These are phyloP conservation scores for Globisporangium recalcitrans DNA, from an alignment of 352 stramenopile genomes.

Conservation along the genomic window DNA sequence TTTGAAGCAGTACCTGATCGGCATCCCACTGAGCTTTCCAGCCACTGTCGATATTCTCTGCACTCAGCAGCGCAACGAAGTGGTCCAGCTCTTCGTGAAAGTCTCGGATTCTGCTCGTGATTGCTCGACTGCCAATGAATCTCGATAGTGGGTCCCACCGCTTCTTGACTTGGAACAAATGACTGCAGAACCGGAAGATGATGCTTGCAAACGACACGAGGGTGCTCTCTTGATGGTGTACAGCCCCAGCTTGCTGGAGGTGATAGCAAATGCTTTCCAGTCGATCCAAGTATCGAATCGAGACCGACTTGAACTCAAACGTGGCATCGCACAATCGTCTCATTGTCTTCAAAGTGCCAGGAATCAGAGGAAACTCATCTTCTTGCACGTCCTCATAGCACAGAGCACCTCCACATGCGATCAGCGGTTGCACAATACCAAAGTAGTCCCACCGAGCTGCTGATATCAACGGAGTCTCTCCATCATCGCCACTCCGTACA, in stretches of 20 bases:
- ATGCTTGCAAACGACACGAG: background rate
- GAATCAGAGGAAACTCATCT: background rate
- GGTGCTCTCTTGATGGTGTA: background rate
- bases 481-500: background rate
- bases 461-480: background rate
- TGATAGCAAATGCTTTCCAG: background rate
- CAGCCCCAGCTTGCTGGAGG: background rate
- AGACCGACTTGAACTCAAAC: background rate
- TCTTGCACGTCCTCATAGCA: background rate
- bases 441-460: background rate
- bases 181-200: slow-evolving; percentile 1
- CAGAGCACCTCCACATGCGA: background rate
- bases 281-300: background rate
- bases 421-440: background rate
- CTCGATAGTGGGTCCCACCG: background rate
- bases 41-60: background rate
- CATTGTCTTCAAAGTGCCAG: background rate
- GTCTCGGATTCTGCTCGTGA: background rate
- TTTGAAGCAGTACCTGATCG: background rate
- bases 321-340: background rate
- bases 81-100: background rate
- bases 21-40: background rate
- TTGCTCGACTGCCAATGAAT: background rate
- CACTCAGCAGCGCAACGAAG: background rate
- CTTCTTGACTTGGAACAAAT: background rate